phyloP scores from a whole-genome alignment of 768 basidiomycete species.

The Mycena pura region DNA sequence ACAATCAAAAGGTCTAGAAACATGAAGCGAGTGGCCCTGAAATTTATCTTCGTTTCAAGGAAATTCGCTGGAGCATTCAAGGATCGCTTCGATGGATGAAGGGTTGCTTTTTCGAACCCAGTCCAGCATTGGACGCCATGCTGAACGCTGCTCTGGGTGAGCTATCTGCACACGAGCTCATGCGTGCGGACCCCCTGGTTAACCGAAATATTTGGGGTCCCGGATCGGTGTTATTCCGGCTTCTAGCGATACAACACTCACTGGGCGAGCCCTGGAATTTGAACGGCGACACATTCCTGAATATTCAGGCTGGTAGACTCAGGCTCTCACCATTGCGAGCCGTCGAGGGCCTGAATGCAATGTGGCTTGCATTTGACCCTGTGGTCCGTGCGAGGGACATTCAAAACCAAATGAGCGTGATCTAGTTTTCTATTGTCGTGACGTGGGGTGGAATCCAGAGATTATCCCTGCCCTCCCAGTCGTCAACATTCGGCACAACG shows the following conservation, averaged over 20 bases:
- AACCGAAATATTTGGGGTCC: not conserved
- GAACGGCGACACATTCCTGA: slow-evolving; percentile 5
- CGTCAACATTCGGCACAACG: too few species aligned
- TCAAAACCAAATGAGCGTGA: not conserved
- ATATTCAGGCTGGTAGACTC: not conserved
- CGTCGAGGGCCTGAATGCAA: not conserved
- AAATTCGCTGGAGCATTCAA: not conserved
- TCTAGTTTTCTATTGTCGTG: too few species aligned
- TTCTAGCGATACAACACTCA: slow-evolving; percentile 5
- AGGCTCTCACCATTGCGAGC: not conserved
- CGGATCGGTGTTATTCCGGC: not conserved
- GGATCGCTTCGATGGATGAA: not conserved
- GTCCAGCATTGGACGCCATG: not conserved
- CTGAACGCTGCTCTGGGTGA: not conserved
- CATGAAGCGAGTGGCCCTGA: too few species aligned
- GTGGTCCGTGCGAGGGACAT: too few species aligned
- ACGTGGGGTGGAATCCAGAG: too few species aligned
- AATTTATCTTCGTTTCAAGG: too few species aligned
- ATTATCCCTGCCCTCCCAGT: too few species aligned
- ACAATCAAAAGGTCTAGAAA: too few species aligned
- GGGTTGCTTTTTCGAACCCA: not conserved
- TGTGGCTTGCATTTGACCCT: not conserved
- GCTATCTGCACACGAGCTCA: not conserved
- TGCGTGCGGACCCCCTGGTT: not conserved
- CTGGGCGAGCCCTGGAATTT: slow-evolving; percentile 1